phyloP scores from a whole-genome alignment of 805 yeast genomes.

The Metschnikowia aberdeeniae region DNA sequence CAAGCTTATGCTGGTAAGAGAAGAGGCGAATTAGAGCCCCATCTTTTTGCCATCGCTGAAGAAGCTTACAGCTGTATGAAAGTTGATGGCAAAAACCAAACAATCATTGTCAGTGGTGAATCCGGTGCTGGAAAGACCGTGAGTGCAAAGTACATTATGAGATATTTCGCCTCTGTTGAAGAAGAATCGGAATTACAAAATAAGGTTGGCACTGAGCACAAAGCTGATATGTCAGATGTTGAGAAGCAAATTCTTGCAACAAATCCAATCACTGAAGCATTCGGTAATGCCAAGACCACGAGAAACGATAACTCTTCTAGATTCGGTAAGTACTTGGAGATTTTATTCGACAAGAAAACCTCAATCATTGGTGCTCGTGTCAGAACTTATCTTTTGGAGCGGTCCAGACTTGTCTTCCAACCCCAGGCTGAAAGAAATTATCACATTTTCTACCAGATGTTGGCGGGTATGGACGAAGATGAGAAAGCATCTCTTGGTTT shows the following conservation, averaged over 20 bases:
- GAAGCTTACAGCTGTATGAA: conserved; percentile 96
- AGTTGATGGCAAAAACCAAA: conserved; percentile 78
- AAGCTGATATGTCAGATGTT: conserved; percentile 75
- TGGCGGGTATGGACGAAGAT: conserved; percentile 63
- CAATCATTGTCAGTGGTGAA: conserved; percentile 96
- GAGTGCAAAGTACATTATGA: conserved; percentile 94
- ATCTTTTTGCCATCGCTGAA: conserved; percentile 94
- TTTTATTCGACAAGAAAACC: conserved; percentile 68
- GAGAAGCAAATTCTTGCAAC: conserved; percentile 95
- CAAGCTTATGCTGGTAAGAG: conserved; percentile 92
- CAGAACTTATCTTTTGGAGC: conserved; percentile 86
- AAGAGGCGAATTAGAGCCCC: conserved; percentile 95
- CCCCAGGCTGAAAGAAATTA: conserved; percentile 89
- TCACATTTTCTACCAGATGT: conserved; percentile 88
- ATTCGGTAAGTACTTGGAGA: conserved; percentile 94
- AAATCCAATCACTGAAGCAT: conserved; percentile 95
- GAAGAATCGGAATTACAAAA: conserved; percentile 33
- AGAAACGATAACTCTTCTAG: conserved; percentile 97
- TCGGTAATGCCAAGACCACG: conserved; percentile 97
- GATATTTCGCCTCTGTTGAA: conserved; percentile 95
- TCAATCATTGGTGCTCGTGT: conserved; percentile 92
- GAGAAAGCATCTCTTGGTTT: conserved; percentile 59
- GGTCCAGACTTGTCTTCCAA: conserved; percentile 92
- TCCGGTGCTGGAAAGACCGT: conserved; percentile 99
- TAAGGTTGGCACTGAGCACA: conserved; percentile 33